Conservation (phyloP, 768 basidiomycete genomes). For the Strobilomyces confusus region DNA sequence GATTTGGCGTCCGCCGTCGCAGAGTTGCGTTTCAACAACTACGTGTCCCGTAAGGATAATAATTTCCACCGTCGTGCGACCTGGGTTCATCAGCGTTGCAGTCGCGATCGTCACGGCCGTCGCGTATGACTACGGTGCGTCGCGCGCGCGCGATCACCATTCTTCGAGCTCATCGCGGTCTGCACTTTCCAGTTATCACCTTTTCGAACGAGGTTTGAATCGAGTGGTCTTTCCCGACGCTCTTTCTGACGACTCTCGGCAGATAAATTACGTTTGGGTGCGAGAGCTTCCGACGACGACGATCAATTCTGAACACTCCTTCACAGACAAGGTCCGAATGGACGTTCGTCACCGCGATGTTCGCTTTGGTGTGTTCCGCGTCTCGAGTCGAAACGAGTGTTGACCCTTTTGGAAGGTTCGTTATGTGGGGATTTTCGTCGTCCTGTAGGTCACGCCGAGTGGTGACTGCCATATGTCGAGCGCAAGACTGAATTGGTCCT, state of each 20-base stretch:
- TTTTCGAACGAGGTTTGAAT: conserved; percentile 14
- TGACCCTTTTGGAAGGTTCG: conserved; percentile 12
- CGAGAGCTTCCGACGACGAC: not conserved
- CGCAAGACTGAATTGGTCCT: not conserved
- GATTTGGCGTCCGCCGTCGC: conserved; percentile 1
- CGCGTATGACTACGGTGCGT: conserved; percentile 22
- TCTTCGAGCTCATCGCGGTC: not conserved
- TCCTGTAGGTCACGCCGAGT: conserved; percentile 7
- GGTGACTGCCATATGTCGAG: not conserved
- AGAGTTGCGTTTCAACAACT: conserved; percentile 8
- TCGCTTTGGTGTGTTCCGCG: conserved; percentile 7
- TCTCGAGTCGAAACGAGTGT: not conserved
- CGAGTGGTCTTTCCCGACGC: not conserved
- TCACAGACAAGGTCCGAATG: conserved; percentile 16
- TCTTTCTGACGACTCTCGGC: not conserved
- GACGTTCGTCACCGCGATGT: conserved; percentile 13
- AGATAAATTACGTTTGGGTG: conserved; percentile 22
- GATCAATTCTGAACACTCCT: not conserved
- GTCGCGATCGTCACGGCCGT: conserved; percentile 10
- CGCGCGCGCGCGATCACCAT: not conserved
- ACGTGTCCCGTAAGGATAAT: conserved; percentile 3
- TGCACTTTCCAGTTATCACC: conserved; percentile 11
- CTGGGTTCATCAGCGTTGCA: conserved; percentile 4
- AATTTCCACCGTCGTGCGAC: not conserved
- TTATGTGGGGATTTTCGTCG: conserved; percentile 11